phyloP scores from a whole-genome alignment of 139 green algal genomes.

The Microglena sp. region DNA sequence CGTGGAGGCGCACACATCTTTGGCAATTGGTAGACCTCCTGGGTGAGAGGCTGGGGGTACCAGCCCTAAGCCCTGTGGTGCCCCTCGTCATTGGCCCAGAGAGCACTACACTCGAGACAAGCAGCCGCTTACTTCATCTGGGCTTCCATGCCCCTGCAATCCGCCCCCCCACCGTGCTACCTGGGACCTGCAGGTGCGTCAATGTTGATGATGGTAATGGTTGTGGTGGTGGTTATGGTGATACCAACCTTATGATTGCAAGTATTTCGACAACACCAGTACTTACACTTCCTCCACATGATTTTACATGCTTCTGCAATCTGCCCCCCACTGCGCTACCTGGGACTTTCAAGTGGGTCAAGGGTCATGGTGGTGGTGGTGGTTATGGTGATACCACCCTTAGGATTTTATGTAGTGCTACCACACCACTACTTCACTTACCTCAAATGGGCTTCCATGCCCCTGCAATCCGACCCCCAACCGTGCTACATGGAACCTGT shows the following conservation, averaged over 20 bases:
- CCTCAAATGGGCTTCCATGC: slow-evolving; percentile 61
- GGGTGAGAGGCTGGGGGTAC: slow-evolving; percentile 33
- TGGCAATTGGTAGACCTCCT: slow-evolving; percentile 39
- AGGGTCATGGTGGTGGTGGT: neutral
- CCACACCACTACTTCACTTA: too few species aligned
- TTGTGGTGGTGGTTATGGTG: too few species aligned
- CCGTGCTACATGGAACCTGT: slow-evolving; percentile 72
- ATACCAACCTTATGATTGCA: too few species aligned
- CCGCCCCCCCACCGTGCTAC: slow-evolving; percentile 79
- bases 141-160: slow-evolving; percentile 82
- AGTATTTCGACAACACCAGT: too few species aligned
- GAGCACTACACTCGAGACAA: slow-evolving; percentile 41
- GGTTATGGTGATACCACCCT: too few species aligned
- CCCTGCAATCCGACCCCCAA: slow-evolving; percentile 87
- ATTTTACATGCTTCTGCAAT: slow-evolving; percentile 82
- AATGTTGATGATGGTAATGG: neutral
- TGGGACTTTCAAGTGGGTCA: slow-evolving; percentile 58
- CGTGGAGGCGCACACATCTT: slow-evolving; percentile 61
- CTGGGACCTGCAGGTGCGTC: slow-evolving; percentile 59
- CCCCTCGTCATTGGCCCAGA: slow-evolving; percentile 76
- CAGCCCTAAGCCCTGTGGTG: slow-evolving; percentile 65
- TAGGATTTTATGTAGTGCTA: too few species aligned
- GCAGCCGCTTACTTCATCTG: slow-evolving; percentile 37
- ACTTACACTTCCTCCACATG: slow-evolving; percentile 46
- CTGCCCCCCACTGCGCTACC: slow-evolving; percentile 80